Conservation (phyloP, 768 basidiomycete species). For the Naganishia onofrii region DNA sequence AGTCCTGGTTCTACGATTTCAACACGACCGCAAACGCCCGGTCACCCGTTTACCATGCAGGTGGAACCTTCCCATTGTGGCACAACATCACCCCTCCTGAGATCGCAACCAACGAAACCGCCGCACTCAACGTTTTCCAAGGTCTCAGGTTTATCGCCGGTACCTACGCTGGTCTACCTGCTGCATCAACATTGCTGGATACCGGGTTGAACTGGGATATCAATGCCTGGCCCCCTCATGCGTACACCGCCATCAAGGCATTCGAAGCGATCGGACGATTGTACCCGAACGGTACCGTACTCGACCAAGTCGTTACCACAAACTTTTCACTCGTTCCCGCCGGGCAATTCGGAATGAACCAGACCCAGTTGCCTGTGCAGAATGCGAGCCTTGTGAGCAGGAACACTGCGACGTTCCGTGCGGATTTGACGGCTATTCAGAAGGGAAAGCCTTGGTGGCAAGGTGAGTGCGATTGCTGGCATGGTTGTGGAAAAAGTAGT, state of each 20-base stretch:
- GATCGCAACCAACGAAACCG: constrained; percentile 59
- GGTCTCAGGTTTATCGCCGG: constrained; percentile 73
- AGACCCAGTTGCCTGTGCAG: constrained; percentile 70
- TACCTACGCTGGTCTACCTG: constrained; percentile 72
- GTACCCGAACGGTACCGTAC: constrained; percentile 61
- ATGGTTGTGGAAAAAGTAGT: constrained; percentile 58
- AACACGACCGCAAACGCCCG: constrained; percentile 61
- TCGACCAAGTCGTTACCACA: constrained; percentile 57
- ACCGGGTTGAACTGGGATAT: constrained; percentile 60
- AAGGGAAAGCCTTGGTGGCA: constrained; percentile 55
- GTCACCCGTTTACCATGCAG: constrained; percentile 67
- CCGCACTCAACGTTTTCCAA: constrained; percentile 71
- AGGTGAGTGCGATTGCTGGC: constrained; percentile 61
- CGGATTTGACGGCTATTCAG: constrained; percentile 48
- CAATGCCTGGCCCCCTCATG: constrained; percentile 70
- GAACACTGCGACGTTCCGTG: constrained; percentile 58
- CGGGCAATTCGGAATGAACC: constrained; percentile 77
- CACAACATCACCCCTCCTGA: constrained; percentile 76
- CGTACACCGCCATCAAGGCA: constrained; percentile 70
- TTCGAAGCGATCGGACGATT: constrained; percentile 71
- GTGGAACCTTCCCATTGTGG: constrained; percentile 72
- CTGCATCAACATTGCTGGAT: constrained; percentile 72
- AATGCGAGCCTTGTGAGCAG: constrained; percentile 54
- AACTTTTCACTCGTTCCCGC: constrained; percentile 68
- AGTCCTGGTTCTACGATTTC: constrained; percentile 42